phyloP scores from a whole-genome alignment of 345 rosid genomes.

The Gossypium raimondii region DNA sequence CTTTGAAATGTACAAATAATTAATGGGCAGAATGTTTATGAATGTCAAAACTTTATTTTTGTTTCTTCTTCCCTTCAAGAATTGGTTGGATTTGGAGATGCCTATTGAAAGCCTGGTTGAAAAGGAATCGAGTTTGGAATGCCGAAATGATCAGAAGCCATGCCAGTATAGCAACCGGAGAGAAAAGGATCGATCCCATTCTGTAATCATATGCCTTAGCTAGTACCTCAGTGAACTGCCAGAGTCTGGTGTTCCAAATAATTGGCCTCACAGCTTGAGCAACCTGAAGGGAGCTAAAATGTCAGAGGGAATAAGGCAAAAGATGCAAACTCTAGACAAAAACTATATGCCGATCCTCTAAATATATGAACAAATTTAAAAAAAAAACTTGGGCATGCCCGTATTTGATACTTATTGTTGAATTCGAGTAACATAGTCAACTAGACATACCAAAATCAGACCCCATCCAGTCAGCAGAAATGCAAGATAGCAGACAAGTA shows the following conservation, averaged over 20 bases:
- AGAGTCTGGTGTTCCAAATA: conserved; percentile 60
- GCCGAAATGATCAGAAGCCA: no score
- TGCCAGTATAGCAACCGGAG: no score
- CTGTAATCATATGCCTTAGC: conserved; percentile 81
- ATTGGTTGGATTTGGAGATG: no score
- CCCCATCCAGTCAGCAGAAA: conserved; percentile 98
- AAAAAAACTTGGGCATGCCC: not conserved
- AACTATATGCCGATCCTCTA: no score
- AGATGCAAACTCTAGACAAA: not conserved
- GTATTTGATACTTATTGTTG: not conserved
- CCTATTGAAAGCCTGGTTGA: no score
- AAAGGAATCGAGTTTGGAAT: no score
- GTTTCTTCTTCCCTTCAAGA: no score
- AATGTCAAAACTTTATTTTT: no score
- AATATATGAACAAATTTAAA: not conserved
- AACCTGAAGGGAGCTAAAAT: conserved; percentile 39
- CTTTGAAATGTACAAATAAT: no score
- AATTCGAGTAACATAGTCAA: not conserved
- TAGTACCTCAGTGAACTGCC: conserved; percentile 76
- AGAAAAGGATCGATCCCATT: no score
- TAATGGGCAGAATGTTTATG: no score
- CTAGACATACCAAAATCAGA: conserved; percentile 63
- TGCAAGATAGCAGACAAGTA: conserved; percentile 77
- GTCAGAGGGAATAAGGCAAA: not conserved
- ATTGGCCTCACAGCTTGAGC: conserved; percentile 87